Base-by-base conservation (phyloP, 805 yeast species). In the Phaffomyces opuntiae region DNA sequence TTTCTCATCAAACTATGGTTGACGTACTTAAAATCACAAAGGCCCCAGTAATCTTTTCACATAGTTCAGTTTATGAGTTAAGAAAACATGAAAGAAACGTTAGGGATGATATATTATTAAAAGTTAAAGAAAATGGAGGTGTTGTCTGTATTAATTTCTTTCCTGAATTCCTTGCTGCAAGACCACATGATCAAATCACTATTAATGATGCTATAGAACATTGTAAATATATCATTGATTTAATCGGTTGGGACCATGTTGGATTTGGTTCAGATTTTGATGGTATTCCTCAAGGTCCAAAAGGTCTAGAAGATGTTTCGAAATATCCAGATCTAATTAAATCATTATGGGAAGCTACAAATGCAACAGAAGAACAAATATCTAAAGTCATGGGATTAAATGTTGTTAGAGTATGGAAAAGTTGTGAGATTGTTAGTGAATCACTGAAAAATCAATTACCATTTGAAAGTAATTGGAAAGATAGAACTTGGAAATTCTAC, bases 261-360 rank as follows among this genome's bases (percentile, higher is more conserved):
- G 76, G 75, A 0, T 59, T 74, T 5, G 80, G 80, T 1, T 66
- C 73, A 5, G 81, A 75, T 55, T 75, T 74, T 51, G 80, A 75
- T 53, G 80, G 80, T 13, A 74, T 74, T 43, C 72, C 73, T 17
- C 55, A 46, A 7, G 76, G 72, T 5, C 80, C 80, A 7, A 53
- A 48, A 16, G 80, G 79, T 0, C 56, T 76, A n/a, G 79, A 75
- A 53, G 78, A 76, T 52, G 79, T 74, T 1, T 73, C 79, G 12
- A 76, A 75, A 53, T 76, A 75, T 50, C 80, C 80, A 0, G 77
- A 72, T 36, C 56, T 76, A 42, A 54, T 75, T 27, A 66, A 64
- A 45, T 57, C 51, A 34, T 53, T 63, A 16, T 57, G 62, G 63
- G 56, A 60, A 41, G 56, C 50, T 11, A 53, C 60, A 6, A 65